Evolutionary conservation across 345 rosid genomes (phyloP), one percentile per base, ranked within the genome.

Genomic region (Eucalyptus melliodora): DNA sequence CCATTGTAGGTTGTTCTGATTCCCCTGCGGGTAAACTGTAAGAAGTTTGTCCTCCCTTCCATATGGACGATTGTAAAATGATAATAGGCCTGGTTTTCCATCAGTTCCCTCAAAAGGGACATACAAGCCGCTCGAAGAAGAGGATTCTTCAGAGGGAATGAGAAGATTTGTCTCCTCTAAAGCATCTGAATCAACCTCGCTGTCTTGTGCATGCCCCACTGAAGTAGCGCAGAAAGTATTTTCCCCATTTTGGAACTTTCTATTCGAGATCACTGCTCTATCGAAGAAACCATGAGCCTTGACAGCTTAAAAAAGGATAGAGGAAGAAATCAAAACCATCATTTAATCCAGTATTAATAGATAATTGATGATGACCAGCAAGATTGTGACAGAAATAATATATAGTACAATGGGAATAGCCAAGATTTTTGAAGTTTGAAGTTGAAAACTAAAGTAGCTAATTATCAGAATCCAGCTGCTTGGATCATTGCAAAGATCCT

Each of bases 61-160:
- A 77, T 89, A 94, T 37, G 94, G 94, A 24, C 89, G 95, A 86
- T 90, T 96, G 87, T 97, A 95, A 90, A 97, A 97, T 50, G 99
- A 97, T 91, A 97, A 55, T 69, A 95, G 92, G 90, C 99, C 99
- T 2, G 99, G 92, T 93, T 92, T 97, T 88, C 99, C 99, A 26
- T 90, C 91, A 88, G 90, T 83, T 91, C 96, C 95, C 89, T 89
- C 95, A 88, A 90, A 91, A 87, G 86, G 91, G 89, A 92, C 90
- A 90, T 89, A 53, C 37, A 95, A 91, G 91, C 80, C 53, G 89
- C 90, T 92, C 8, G 92, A 90, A 55, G 62, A 86, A 91, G 94
- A 89, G 72, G 90, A 81, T 89, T 88, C 90, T 91, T 95, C 95
- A 27, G 93, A 65, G 88, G n/a, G 88, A 86, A 88, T 88, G 86